phyloP scores from a whole-genome alignment of 495 filamentous ascomycete species.

The Elasticomyces elasticus region DNA sequence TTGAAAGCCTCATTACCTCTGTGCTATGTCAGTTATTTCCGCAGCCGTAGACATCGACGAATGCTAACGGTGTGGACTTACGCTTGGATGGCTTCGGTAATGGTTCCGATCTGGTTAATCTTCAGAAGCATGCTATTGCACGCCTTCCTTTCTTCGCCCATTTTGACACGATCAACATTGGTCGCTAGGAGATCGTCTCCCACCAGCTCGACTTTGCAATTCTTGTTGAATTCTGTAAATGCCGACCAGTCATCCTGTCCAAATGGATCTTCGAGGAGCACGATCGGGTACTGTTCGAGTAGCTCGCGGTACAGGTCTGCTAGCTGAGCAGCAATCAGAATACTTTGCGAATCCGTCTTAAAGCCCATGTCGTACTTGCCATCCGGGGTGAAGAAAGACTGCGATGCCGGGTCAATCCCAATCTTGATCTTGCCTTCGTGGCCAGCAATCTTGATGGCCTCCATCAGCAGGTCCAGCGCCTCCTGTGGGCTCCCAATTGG shows the following conservation, averaged over 20 bases:
- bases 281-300: slow-evolving; percentile 11
- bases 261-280: slow-evolving; percentile 14
- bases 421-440: slow-evolving; percentile 15
- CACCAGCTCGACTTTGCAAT: slow-evolving; percentile 6
- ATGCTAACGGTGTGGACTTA: neutral
- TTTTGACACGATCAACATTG: slow-evolving; percentile 2
- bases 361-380: slow-evolving; percentile 7
- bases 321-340: neutral
- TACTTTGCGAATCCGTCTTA: neutral
- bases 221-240: slow-evolving; percentile 1
- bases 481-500: slow-evolving; percentile 3
- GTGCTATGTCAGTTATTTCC: too few species aligned
- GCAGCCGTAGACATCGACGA: neutral
- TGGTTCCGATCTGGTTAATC: slow-evolving; percentile 11
- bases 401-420: slow-evolving; percentile 12
- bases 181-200: slow-evolving; percentile 15
- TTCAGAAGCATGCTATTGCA: slow-evolving; percentile 11
- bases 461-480: slow-evolving; percentile 5
- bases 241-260: slow-evolving; percentile 11
- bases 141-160: slow-evolving; percentile 1
- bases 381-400: slow-evolving; percentile 3
- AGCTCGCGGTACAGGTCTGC: slow-evolving; percentile 1
- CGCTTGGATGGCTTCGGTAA: slow-evolving; percentile 9
- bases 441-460: slow-evolving; percentile 6
- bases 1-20: neutral